phyloP scores from a whole-genome alignment of 371 early-diverging fungal species.

The Apophysomyces ossiformis region DNA sequence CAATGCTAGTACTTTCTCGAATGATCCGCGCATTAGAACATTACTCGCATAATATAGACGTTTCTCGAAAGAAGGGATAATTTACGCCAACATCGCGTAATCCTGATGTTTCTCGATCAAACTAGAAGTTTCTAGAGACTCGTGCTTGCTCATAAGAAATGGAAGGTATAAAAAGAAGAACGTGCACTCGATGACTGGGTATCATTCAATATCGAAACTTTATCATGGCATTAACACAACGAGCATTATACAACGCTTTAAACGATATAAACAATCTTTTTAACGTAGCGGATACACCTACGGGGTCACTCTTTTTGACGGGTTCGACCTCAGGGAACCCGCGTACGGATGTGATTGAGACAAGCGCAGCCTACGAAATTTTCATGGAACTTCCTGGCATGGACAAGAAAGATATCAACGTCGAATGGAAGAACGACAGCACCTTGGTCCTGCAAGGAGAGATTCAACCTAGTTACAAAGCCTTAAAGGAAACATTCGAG shows the following conservation, averaged over 20 bases:
- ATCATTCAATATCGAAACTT: neutral
- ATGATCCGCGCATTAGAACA: no score
- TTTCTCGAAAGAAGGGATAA: no score
- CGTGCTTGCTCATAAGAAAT: neutral
- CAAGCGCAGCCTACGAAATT: constrained; percentile 29
- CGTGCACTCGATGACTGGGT: neutral
- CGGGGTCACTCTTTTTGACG: constrained; percentile 22
- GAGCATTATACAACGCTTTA: constrained; percentile 35
- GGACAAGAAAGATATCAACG: constrained; percentile 39
- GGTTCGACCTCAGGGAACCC: constrained; percentile 24
- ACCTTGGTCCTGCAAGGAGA: constrained; percentile 36
- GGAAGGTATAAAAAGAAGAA: neutral
- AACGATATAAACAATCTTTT: constrained; percentile 43
- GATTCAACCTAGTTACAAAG: constrained; percentile 7
- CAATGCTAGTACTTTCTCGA: no score
- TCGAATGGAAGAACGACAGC: constrained; percentile 33
- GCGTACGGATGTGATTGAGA: constrained; percentile 38
- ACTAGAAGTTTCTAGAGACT: no score
- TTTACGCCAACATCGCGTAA: no score
- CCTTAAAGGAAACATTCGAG: neutral
- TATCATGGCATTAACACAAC: constrained; percentile 33
- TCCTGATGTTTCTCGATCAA: no score
- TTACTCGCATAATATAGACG: no score
- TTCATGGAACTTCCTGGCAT: constrained; percentile 46
- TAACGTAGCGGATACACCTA: constrained; percentile 39